A percentile compares a stretch with the other conserved stretches of the same genome.
phyloP scores from a whole-genome alignment of 108 stramenopile genomes.

The Epithemia pelagica region DNA sequence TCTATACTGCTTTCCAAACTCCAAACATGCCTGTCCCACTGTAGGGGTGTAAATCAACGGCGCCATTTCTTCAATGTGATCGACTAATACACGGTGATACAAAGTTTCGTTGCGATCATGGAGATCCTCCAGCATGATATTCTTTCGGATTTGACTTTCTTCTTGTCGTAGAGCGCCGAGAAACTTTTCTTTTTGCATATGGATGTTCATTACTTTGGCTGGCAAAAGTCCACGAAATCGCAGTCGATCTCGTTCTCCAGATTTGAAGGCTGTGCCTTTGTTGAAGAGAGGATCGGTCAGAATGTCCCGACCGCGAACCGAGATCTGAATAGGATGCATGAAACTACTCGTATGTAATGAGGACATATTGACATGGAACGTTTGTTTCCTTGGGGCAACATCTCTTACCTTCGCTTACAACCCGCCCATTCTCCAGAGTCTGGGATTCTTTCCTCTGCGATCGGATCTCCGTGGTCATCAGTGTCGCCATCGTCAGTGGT shows the following conservation, averaged over 20 bases:
- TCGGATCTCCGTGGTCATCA: too few species aligned
- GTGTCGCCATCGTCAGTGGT: background rate
- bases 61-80: constrained; percentile 94
- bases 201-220: constrained; percentile 51
- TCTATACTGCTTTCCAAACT: constrained; percentile 66
- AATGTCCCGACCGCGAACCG: constrained; percentile 43
- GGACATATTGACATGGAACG: too few species aligned
- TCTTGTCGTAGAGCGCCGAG: constrained; percentile 49
- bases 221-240: constrained; percentile 82
- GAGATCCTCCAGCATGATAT: constrained; percentile 85
- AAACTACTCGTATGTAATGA: constrained; percentile 42
- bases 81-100: constrained; percentile 90
- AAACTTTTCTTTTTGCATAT: constrained; percentile 60
- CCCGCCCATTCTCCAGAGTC: constrained; percentile 67
- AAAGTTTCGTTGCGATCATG: constrained; percentile 96
- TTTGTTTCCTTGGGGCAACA: too few species aligned
- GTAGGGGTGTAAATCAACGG: constrained; percentile 98
- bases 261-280: constrained; percentile 83
- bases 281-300: constrained; percentile 69
- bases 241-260: constrained; percentile 85
- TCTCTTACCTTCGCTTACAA: constrained; percentile 26
- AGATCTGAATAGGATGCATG: constrained; percentile 54
- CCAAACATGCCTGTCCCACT: constrained; percentile 95
- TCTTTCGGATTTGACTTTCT: constrained; percentile 82
- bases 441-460: background rate